phyloP scores from a whole-genome alignment of 148 eudicot genomes.

The Rhododendron ovatum region DNA sequence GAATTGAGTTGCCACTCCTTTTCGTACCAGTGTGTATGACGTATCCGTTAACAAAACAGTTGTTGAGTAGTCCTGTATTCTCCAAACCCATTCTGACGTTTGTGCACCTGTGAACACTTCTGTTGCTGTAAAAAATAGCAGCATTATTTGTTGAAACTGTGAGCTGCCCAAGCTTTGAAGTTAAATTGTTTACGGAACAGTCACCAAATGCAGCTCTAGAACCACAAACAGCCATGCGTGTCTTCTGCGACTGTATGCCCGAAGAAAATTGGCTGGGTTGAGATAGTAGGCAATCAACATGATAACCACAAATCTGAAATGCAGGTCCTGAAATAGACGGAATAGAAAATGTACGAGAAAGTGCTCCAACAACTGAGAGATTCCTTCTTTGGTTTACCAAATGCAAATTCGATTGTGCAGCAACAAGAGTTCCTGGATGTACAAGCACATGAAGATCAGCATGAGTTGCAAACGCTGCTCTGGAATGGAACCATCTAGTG shows the following conservation, averaged over 20 bases:
- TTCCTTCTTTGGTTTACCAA: slow-evolving; percentile 38
- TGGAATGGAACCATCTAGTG: slow-evolving; percentile 30
- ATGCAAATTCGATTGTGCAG: slow-evolving; percentile 50
- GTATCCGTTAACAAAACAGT: slow-evolving; percentile 40
- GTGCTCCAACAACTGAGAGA: slow-evolving; percentile 49
- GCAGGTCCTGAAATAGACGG: slow-evolving; percentile 81
- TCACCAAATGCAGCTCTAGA: slow-evolving; percentile 36
- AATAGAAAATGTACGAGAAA: slow-evolving; percentile 61
- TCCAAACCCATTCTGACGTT: slow-evolving; percentile 51
- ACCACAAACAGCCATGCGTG: slow-evolving; percentile 42
- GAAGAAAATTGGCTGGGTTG: slow-evolving; percentile 20
- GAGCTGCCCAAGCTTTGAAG: slow-evolving; percentile 26
- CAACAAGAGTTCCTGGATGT: slow-evolving; percentile 43
- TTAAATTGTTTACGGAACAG: slow-evolving; percentile 27
- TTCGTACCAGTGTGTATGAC: slow-evolving; percentile 40
- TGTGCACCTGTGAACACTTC: slow-evolving; percentile 31
- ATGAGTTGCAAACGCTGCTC: slow-evolving; percentile 21
- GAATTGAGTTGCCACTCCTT: slow-evolving; percentile 31
- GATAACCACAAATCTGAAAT: slow-evolving; percentile 61
- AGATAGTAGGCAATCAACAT: slow-evolving; percentile 42
- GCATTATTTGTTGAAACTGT: slow-evolving; percentile 26
- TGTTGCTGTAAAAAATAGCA: slow-evolving; percentile 21
- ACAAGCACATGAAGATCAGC: slow-evolving; percentile 35
- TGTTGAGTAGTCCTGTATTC: slow-evolving; percentile 39
- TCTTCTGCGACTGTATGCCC: slow-evolving; percentile 23